Base-by-base conservation (phyloP, 306 rosid species). In the Corylus americana region DNA sequence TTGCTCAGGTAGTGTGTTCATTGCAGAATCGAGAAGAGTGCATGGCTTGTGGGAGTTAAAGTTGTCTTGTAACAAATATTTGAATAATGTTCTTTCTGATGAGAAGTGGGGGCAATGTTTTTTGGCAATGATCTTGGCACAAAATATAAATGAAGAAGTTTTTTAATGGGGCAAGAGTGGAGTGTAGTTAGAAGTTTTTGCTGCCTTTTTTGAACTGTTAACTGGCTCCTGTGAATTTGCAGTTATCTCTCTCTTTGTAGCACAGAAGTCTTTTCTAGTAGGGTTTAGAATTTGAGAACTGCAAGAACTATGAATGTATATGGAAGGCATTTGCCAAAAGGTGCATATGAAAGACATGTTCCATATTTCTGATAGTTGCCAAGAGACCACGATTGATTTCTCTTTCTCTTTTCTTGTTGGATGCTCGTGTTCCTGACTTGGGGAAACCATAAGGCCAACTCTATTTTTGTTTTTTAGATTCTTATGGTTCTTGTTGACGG, bases 11-110 rank as follows among this genome's bases (percentile, higher is more conserved):
- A 83, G 86, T 83, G 12, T 83, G 89, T 83, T 83, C 87, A 37
- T 73, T 88, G 68, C 54, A 85, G 27, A 85, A 87, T 73, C 81
- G 83, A 3, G 89, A 86, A 4, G 89, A 86, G 5, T 88, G 89
- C 79, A 20, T 80, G 70, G 77, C 88, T 64, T 86, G 87, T 44
- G 87, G 85, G 78, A 87, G 89, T 73, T 84, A 80, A 58, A 58
- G 5, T 9, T 22, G 25, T 20, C 66, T 25, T 59, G 37, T 11
- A 25, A 59, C 29, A 59, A 59, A 11, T 59, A 57, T 27, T 44
- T 22, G 25, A 55, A 42, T 45, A 25, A 57, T 58, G 57, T 49
- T 74, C 55, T 42, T 3, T 42, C 35, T 29, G 35, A 62, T 73
- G 68, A 64, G 14, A 49, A 69, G 59, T 35, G 50, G 20, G 55